phyloP scores from a whole-genome alignment of 2,329 filamentous ascomycete species.

The Alternaria triticina region DNA sequence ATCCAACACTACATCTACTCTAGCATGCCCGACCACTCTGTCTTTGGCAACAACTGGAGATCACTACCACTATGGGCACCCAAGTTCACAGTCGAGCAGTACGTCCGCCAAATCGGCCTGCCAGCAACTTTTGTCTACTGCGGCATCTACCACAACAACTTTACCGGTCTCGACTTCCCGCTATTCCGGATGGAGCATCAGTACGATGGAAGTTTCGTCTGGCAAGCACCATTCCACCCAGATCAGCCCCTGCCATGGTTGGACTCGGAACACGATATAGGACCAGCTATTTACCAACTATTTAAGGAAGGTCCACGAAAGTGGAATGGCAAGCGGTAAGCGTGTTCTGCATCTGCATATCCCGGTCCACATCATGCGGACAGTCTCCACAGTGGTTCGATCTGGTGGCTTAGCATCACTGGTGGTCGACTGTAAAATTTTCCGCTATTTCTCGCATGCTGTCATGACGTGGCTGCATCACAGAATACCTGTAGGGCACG shows the following conservation, averaged over 20 bases:
- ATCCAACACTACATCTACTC: conserved; percentile 95
- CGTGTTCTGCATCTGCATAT: conserved; percentile 28
- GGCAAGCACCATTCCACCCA: conserved; percentile 93
- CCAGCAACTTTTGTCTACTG: conserved; percentile 94
- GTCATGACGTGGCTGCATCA: conserved; percentile 13
- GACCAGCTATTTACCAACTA: conserved; percentile 87
- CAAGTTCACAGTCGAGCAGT: conserved; percentile 92
- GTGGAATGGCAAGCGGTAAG: conserved; percentile 77
- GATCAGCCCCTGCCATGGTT: conserved; percentile 91
- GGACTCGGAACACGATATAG: conserved; percentile 94
- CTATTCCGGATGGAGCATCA: conserved; percentile 94
- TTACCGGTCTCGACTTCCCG: conserved; percentile 89
- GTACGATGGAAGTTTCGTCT: conserved; percentile 82
- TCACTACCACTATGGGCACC: conserved; percentile 88
- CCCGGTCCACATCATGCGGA: conserved; percentile 24
- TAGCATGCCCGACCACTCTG: conserved; percentile 93
- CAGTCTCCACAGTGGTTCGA: conserved; percentile 32
- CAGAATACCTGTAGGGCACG: conserved; percentile 17
- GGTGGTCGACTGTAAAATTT: conserved; percentile 13
- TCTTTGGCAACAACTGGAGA: conserved; percentile 78
- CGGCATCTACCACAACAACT: conserved; percentile 99
- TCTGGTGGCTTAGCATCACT: conserved; percentile 23
- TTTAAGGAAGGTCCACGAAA: conserved; percentile 90
- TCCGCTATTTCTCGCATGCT: conserved; percentile 12
- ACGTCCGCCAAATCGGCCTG: conserved; percentile 80